Base-by-base conservation (phyloP, 306 rosid genomes). In the Pyrus pyrifolia region DNA sequence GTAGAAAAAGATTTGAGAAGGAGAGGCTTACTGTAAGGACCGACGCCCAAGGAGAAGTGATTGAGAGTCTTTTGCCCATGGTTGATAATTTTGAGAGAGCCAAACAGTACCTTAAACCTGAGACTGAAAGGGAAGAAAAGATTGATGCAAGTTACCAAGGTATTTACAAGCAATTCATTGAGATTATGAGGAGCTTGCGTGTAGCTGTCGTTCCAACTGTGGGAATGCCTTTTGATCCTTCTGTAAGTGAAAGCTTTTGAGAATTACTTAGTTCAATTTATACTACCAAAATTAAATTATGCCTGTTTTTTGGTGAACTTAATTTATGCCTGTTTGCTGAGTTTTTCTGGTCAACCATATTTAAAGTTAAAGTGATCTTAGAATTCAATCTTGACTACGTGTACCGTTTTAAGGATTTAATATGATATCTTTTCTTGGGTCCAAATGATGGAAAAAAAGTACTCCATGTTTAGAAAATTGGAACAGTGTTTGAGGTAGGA, bases 151-250 rank as follows among this genome's bases (percentile, higher is more conserved):
- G 99, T 80, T 92, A 95, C 84, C 99, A 89, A 84, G 95, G 93
- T 67, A 92, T 95, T 79, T 95, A 95, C 81, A 95, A 90, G 85
- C 99, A 95, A 71, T 92, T 95, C 33, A 97, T 95, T 40, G 99
- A 95, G 85, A 59, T 81, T 67, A 65, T 95, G 93, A 85, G 89
- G 85, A 90, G 91, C 80, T 85, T 88, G 87, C 76, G 58, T 14
- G 97, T 95, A 77, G 81, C 97, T 40, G 86, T 81, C 27, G 84
- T 95, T 27, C 84, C 97, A 66, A 89, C 97, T 7, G 85, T 89
- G 35, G 97, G 97, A 67, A 90, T 88, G 85, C 97, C 91, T 53
- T 95, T 95, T 76, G 93, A 95, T 86, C 99, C 97, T 33, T 74
- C 83, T 49, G 99, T 95, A 84, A 87, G 97, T 82, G 64, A 70